Evolutionary conservation across 2,329 filamentous ascomycete species (phyloP).

Genomic region (Periglandula ipomoeae): DNA sequence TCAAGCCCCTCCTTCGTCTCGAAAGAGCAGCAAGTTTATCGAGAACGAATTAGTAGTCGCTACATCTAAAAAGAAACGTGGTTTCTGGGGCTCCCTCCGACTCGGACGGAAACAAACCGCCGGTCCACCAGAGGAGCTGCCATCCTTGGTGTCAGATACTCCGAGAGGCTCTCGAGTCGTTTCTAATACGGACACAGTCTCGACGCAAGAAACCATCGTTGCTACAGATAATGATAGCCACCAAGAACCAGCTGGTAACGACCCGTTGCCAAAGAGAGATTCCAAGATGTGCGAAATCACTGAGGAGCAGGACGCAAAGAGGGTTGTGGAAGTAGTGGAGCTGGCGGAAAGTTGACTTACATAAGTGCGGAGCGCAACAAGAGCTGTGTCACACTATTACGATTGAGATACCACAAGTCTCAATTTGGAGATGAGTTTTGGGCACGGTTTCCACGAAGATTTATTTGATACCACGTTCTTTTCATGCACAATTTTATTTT

Average conservation of each 20-base stretch:
- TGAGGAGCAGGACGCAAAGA: neutral
- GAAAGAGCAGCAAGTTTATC: neutral
- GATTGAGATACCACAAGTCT: constrained; percentile 2
- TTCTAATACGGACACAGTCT: neutral
- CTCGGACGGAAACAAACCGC: neutral
- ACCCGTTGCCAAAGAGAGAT: neutral
- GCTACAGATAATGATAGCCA: neutral
- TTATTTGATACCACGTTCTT: neutral
- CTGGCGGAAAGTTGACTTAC: neutral
- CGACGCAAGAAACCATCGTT: neutral
- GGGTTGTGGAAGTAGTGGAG: neutral
- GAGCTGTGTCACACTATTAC: neutral
- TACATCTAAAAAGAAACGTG: constrained; percentile 1
- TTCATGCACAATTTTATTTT: neutral
- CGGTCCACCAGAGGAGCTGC: neutral
- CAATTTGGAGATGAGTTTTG: constrained; percentile 2
- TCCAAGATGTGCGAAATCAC: neutral
- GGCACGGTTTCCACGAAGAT: constrained; percentile 1
- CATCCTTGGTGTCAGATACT: neutral
- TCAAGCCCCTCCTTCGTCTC: neutral
- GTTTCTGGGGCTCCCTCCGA: constrained; percentile 4
- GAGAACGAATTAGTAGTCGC: neutral
- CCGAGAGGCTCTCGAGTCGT: neutral
- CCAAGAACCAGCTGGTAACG: neutral
- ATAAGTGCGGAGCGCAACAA: neutral